Base-by-base conservation (phyloP, 257 asterid species). In the Petunia axillaris region DNA sequence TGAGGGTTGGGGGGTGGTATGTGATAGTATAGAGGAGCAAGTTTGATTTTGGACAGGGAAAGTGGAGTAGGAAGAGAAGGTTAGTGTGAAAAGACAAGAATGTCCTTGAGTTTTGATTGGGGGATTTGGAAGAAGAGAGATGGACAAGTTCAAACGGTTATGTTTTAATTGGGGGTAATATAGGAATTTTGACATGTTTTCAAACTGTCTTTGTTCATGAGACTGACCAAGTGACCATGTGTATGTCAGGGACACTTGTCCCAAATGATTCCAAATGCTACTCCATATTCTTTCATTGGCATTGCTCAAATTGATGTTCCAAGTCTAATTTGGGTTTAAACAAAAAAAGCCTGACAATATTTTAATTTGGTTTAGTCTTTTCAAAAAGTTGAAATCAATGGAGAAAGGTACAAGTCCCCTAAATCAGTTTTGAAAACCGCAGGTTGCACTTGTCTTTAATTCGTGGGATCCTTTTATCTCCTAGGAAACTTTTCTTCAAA, bases 71-170 rank as follows among this genome's bases (percentile, higher is more conserved):
- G 35, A 44, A 16, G 13, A 68, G 76, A 16, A 57, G 64, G 59
- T 70, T 25, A 0, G 5, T 16, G 2, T 9, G 8, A 44, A 44
- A 70, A 38, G 76, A 16, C 41, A 38, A 46, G 16, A 46, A 46
- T 25, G 40, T 70, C 76, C 76, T 70, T n/a, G 36, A 10, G 9
- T 25, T 70, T 46, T 70, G 76, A 70, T 70, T 70, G 43, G 76
- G 46, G 46, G 76, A 70, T 46, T 41, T 2, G 2, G 59, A 70
- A 70, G 59, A 70, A 10, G n/a, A 70, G 76, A 9, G 16, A 10
- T 16, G 16, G 58, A 25, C 5, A 70, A 4, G 58, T 25, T 16
- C 59, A 70, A 70, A 70, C 41, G 58, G 76, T 25, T 46, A 46
- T 46, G 41, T 46, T 70, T 1, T 0, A 4, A 70, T 70, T 70